Percentiles rank a stretch among this genome's conserved stretches.
These are phyloP conservation scores for Irineochytrium annulatum DNA, from an alignment of 192 early-diverging fungal species.

Conservation along the genomic window DNA sequence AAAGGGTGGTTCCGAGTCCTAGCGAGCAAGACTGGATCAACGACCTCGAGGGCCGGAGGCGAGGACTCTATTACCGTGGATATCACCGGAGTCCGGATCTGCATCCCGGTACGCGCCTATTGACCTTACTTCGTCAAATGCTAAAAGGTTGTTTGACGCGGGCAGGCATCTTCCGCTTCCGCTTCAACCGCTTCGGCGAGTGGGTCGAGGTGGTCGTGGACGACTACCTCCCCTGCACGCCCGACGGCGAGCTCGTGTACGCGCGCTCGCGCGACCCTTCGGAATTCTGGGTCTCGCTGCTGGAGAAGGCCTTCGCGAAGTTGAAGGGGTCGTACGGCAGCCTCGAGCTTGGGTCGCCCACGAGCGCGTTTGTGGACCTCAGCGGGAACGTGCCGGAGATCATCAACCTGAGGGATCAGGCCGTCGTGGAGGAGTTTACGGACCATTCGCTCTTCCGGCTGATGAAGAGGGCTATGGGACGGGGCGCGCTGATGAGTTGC, in stretches of 20 bases:
- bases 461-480: slow-evolving; percentile 11
- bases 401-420: slow-evolving; percentile 23
- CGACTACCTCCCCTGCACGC: slow-evolving; percentile 43
- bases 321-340: slow-evolving; percentile 38
- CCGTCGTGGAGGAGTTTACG: slow-evolving; percentile 21
- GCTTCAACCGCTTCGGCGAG: slow-evolving; percentile 44
- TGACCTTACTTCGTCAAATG: slow-evolving; percentile 2
- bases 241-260: slow-evolving; percentile 31
- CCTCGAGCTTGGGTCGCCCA: slow-evolving; percentile 23
- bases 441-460: slow-evolving; percentile 18
- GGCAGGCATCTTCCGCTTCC: slow-evolving; percentile 41
- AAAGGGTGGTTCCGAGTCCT: slow-evolving; percentile 15
- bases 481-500: slow-evolving; percentile 39
- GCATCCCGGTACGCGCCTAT: slow-evolving; percentile 17
- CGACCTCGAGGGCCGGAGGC: slow-evolving; percentile 4
- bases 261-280: slow-evolving; percentile 35
- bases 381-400: slow-evolving; percentile 44
- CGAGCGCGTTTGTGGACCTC: slow-evolving; percentile 36
- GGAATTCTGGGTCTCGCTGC: slow-evolving; percentile 46
- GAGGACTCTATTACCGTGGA: slow-evolving; percentile 24
- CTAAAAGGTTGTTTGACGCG: neutral
- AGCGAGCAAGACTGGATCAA: slow-evolving; percentile 30
- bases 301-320: slow-evolving; percentile 55
- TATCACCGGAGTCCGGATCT: slow-evolving; percentile 32
- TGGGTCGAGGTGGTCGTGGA: slow-evolving; percentile 53